phyloP scores from a whole-genome alignment of 1,284 basidiomycete species.

The Cutaneotrichosporon dermatis region DNA sequence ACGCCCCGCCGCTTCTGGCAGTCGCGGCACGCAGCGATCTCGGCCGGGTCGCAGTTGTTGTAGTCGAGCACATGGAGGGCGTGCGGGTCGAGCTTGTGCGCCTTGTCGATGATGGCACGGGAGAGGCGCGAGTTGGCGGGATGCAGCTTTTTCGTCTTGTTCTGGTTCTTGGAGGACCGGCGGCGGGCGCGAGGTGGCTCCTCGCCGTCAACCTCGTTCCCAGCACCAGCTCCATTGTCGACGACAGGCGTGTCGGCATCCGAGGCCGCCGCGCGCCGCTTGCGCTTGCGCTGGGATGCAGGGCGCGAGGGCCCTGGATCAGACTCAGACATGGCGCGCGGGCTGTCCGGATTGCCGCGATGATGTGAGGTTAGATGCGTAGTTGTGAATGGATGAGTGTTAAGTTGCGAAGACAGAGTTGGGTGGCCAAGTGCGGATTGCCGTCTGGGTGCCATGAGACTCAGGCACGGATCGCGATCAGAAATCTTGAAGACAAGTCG shows the following conservation, averaged over 20 bases:
- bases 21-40: background rate
- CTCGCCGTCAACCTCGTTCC: no score
- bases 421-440: no score
- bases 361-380: no score
- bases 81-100: background rate
- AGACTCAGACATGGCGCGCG: no score
- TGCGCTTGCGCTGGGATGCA: background rate
- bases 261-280: background rate
- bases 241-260: no score
- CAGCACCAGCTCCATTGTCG: no score
- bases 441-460: background rate
- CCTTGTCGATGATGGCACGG: background rate
- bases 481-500: background rate
- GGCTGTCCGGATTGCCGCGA: no score
- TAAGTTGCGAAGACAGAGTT: no score
- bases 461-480: slow-evolving; percentile 1
- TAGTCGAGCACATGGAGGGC: background rate
- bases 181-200: no score
- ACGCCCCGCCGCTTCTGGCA: background rate
- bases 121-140: background rate
- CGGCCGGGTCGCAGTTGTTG: background rate
- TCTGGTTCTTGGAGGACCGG: background rate
- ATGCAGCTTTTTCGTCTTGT: background rate
- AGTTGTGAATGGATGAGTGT: no score
- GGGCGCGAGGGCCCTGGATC: no score